Evolutionary conservation across 2,329 filamentous ascomycete species (phyloP), one percentile per base, ranked within the genome.

Genomic region (Ambrosiella xylebori): DNA sequence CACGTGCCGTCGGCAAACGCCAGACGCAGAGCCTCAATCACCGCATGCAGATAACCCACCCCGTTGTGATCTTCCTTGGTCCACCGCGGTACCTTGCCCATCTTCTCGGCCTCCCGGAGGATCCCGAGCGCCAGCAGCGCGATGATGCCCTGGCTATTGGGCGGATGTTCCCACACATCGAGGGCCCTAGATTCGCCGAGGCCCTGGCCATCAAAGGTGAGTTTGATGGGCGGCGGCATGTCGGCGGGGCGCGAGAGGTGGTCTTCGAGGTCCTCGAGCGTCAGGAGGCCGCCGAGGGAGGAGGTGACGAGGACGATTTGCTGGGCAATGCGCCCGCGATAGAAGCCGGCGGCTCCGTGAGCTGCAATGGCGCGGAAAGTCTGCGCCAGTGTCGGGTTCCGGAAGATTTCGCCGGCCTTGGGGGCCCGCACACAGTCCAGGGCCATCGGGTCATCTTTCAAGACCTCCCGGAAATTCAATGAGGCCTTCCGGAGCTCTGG

Each of bases 81-180:
- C 69, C 93, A 95, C 0, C 74, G 77, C 0, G 85, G 82, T 60
- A 97, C 88, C 64, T 81, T 81, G 44, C 84, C 85, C 13, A 77
- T 73, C 60, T 81, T 80, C 69, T 95, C 88, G 1, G 97, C 77
- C 66, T 90, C 82, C 68, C 96, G 84, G 54, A 98, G 74, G 63
- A 97, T 95, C 1, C 93, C 93, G 0, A 98, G 75, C 0, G 93
- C 87, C 84, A 97, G 95, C 38, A 97, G 74, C 0, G 93, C 93
- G 1, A 97, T 87, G 63, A 97, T 90, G 1, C 93, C 93, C 70
- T 97, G 93, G 0, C 93, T 90, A 65, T 97, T 97, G 7, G 93
- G 93, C 40, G 91, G 90, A 67, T 97, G 91, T 67, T 98, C 93
- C 91, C 91, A 97, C 0, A 98, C 74, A 66, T 95, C 83, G 47